phyloP scores from a whole-genome alignment of 2,329 filamentous ascomycete species.

The Neonectria ditissima region DNA sequence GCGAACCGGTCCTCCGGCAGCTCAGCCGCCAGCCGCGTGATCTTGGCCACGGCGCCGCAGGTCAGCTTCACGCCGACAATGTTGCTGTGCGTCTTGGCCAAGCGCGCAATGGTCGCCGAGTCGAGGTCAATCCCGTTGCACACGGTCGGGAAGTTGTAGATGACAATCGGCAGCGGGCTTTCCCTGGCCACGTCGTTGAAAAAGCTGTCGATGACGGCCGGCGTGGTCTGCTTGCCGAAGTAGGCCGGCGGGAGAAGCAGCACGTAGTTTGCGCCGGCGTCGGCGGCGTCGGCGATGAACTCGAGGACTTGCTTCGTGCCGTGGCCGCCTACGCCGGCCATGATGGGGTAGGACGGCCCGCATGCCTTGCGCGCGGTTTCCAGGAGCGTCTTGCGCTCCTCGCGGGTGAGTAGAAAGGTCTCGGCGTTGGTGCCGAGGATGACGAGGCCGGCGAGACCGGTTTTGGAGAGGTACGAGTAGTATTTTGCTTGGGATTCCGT shows the following conservation, averaged over 20 bases:
- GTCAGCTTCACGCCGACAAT: slow-evolving; percentile 79
- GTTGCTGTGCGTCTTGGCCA: slow-evolving; percentile 55
- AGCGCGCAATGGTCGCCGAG: slow-evolving; percentile 65
- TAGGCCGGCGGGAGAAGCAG: slow-evolving; percentile 73
- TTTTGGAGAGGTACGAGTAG: slow-evolving; percentile 62
- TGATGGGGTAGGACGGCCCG: slow-evolving; percentile 87
- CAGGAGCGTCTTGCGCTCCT: slow-evolving; percentile 69
- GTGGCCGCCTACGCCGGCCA: slow-evolving; percentile 76
- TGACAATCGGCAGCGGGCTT: slow-evolving; percentile 67
- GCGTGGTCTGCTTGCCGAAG: slow-evolving; percentile 72
- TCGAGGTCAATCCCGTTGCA: slow-evolving; percentile 77
- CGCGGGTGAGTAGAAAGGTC: slow-evolving; percentile 67
- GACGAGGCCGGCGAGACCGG: slow-evolving; percentile 63
- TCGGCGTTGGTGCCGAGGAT: slow-evolving; percentile 68
- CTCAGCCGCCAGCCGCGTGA: slow-evolving; percentile 68
- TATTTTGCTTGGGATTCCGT: slow-evolving; percentile 61
- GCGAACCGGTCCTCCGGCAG: slow-evolving; percentile 69
- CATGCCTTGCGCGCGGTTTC: slow-evolving; percentile 76
- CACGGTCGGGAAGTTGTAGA: slow-evolving; percentile 78
- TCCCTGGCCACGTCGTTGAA: slow-evolving; percentile 66
- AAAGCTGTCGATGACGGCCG: slow-evolving; percentile 69
- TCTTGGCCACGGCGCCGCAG: slow-evolving; percentile 78
- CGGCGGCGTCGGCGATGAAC: slow-evolving; percentile 68
- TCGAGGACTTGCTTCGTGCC: slow-evolving; percentile 73
- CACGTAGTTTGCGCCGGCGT: slow-evolving; percentile 70